These are phyloP conservation scores for Brassica cretica DNA, from an alignment of 345 rosid species.

Conservation along the genomic window DNA sequence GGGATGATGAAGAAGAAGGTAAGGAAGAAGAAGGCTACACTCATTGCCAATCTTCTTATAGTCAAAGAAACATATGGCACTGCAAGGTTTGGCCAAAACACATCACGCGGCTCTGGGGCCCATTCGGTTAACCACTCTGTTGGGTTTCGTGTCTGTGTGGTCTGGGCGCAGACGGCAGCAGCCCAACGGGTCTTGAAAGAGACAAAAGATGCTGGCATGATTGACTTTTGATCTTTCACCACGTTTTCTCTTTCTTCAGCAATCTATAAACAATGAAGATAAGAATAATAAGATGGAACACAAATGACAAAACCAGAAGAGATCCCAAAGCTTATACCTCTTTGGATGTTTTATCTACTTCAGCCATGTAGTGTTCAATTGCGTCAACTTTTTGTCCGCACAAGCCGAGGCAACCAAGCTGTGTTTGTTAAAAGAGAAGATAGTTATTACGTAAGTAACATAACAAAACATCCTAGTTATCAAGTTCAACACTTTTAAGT, in stretches of 20 bases:
- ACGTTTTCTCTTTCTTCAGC: conserved; percentile 63
- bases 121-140: conserved; percentile 91
- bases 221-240: conserved; percentile 61
- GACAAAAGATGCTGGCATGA: conserved; percentile 95
- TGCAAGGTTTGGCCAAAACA: conserved; percentile 83
- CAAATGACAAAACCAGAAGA: neutral
- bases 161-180: conserved; percentile 97
- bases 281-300: neutral
- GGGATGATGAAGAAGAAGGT: conserved; percentile 97
- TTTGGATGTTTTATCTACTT: conserved; percentile 63
- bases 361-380: conserved; percentile 61
- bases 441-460: conserved; percentile 10
- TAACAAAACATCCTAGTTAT: neutral
- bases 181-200: conserved; percentile 96
- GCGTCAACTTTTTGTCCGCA: conserved; percentile 83
- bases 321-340: conserved; percentile 55
- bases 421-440: conserved; percentile 28
- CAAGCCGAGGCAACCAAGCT: conserved; percentile 90
- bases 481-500: conserved; percentile 9
- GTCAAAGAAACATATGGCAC: conserved; percentile 79
- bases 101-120: conserved; percentile 97
- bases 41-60: conserved; percentile 67
- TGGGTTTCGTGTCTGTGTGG: conserved; percentile 85
- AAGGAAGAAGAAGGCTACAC: conserved; percentile 88
- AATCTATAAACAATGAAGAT: conserved; percentile 52